Conservation (phyloP, 345 rosid genomes). For the Camelina laxa region DNA sequence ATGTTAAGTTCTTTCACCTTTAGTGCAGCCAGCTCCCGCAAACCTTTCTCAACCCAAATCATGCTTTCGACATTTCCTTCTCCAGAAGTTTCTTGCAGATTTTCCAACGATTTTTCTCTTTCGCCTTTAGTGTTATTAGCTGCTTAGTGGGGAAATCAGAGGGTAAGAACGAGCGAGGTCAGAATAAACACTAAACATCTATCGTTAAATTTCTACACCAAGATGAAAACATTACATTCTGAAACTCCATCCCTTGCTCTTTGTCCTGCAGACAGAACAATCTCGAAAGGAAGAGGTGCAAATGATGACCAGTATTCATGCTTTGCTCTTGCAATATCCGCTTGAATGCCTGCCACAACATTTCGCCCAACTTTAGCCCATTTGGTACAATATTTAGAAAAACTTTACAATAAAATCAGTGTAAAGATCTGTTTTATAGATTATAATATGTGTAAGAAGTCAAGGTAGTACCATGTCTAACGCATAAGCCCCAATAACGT, state of each 20-base stretch:
- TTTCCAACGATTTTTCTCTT: slow-evolving; percentile 53
- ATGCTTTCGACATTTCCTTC: slow-evolving; percentile 80
- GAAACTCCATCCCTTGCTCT: slow-evolving; percentile 58
- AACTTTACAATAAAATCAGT: slow-evolving; percentile 3
- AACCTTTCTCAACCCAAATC: slow-evolving; percentile 86
- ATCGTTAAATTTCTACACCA: neutral
- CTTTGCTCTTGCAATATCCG: slow-evolving; percentile 76
- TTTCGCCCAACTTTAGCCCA: slow-evolving; percentile 12
- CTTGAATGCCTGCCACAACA: slow-evolving; percentile 65
- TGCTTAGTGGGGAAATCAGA: slow-evolving; percentile 46
- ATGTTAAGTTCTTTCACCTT: slow-evolving; percentile 56
- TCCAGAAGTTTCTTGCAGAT: slow-evolving; percentile 53
- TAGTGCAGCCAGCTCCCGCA: slow-evolving; percentile 75
- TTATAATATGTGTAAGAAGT: neutral
- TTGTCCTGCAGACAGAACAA: slow-evolving; percentile 77
- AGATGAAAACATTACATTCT: slow-evolving; percentile 45
- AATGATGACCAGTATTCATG: slow-evolving; percentile 85
- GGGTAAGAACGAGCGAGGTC: slow-evolving; percentile 19
- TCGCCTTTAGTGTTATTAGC: slow-evolving; percentile 51
- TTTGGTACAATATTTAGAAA: slow-evolving; percentile 7
- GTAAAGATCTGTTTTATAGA: slow-evolving; percentile 2
- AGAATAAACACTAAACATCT: slow-evolving; percentile 1
- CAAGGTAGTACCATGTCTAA: slow-evolving; percentile 62
- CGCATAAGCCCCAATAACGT: slow-evolving; percentile 89
- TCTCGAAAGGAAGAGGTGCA: slow-evolving; percentile 83